Base-by-base conservation (phyloP, 1,139 yeast species). In the Yamadazyma oceani region DNA sequence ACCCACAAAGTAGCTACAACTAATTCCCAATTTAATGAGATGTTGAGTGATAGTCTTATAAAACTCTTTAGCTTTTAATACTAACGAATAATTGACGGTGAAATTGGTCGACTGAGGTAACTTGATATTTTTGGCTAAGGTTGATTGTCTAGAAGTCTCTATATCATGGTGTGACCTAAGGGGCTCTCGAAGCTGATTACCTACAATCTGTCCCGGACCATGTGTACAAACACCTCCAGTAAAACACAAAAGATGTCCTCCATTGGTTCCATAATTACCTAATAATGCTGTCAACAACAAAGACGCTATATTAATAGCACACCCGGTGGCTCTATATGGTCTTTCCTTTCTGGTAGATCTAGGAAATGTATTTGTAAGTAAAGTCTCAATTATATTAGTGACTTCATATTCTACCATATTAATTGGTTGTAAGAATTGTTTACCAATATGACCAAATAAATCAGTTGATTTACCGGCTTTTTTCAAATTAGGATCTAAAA, bases 291-390 rank as follows among this genome's bases (percentile, higher is more conserved):
- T 73, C 24, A 83, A 54, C 9, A 84, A 52, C 32, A 73, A 64
- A 1, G 76, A 55, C 0, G 87, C 84, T n/a, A 83, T 62, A 45
- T 78, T 77, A 23, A 85, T 49, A 2, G 90, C 90, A 29, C 78
- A 57, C 0, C 92, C 94, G 0, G 88, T 80, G 19, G 82, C 69
- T 47, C 90, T 66, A 19, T 64, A 64, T 2, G 75, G 69, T 50
- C 94, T 69, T 44, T 73, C 72, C 38, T 64, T 66, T 33, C 68
- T 66, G 15, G 54, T 54, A 7, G 63, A 54, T 36, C 69, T 69
- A 1, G 78, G 75, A 57, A 83, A 83, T 1, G 76, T 59, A 49
- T 82, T 85, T 9, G 69, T 59, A 8, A 58, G 58, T 36, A 85
- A 60, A 33, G 63, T 70, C 41, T 82, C 86, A 34, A 85, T 59